Evolutionary conservation across 2,329 filamentous ascomycete genomes (phyloP).

Genomic region (Rhynchosporium agropyri): DNA sequence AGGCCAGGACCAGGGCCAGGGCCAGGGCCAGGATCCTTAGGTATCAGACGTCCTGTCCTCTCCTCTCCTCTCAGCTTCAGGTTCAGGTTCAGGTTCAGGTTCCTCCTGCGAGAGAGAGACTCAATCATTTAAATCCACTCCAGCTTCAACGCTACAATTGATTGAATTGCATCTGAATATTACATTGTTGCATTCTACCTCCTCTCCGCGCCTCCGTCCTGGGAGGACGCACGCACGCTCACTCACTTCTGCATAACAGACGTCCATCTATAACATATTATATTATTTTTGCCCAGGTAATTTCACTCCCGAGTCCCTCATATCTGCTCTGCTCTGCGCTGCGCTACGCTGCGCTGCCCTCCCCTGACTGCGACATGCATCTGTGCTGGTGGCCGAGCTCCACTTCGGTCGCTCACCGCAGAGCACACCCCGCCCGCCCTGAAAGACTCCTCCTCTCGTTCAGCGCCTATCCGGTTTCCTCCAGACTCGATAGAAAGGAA

Average conservation of each 20-base stretch:
- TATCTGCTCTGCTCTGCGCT: not conserved
- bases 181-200: conserved; percentile 17
- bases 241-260: conserved; percentile 12
- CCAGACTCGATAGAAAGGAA: conserved; percentile 12
- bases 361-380: conserved; percentile 1
- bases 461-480: conserved; percentile 23
- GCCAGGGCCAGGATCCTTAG: no score
- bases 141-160: conserved; percentile 3
- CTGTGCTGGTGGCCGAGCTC: not conserved
- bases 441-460: conserved; percentile 21
- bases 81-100: no score
- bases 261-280: not conserved
- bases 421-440: conserved; percentile 30
- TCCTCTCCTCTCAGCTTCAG: not conserved
- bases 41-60: not conserved
- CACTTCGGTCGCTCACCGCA: conserved; percentile 14
- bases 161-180: not conserved
- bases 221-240: conserved; percentile 12
- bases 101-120: no score
- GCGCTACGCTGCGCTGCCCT: not conserved
- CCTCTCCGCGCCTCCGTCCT: conserved; percentile 16
- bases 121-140: not conserved
- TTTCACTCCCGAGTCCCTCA: not conserved
- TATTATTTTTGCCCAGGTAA: conserved; percentile 16
- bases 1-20: no score